phyloP scores from a whole-genome alignment of 2,329 filamentous ascomycete genomes.

The Sordariomycetes sp. region DNA sequence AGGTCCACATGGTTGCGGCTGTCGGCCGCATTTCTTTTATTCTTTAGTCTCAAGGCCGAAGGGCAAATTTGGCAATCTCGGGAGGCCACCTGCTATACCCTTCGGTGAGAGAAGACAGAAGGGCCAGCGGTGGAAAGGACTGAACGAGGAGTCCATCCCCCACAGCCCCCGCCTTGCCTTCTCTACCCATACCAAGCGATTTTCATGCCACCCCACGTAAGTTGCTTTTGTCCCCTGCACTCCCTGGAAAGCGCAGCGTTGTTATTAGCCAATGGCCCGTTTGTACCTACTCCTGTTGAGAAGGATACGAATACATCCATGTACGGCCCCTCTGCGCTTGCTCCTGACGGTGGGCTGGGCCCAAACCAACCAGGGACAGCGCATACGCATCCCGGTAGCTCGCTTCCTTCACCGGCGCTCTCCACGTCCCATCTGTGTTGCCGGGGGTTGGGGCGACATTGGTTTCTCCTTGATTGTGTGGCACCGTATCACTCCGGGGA shows the following conservation, averaged over 20 bases:
- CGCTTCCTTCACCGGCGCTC: neutral
- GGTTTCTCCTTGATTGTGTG: neutral
- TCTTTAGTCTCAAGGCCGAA: neutral
- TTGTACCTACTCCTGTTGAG: neutral
- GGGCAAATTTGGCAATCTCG: neutral
- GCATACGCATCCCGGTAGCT: neutral
- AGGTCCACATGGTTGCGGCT: neutral
- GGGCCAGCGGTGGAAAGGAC: neutral
- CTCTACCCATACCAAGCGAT: neutral
- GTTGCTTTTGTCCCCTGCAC: neutral
- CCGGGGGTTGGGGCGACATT: neutral
- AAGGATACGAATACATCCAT: neutral
- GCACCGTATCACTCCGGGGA: neutral
- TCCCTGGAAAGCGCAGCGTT: neutral
- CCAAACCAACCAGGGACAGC: neutral
- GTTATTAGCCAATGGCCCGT: neutral
- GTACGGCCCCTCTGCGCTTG: neutral
- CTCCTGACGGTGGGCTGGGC: neutral
- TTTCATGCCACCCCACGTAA: neutral
- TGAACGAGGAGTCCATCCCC: neutral
- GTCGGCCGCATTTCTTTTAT: neutral
- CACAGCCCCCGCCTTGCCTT: neutral
- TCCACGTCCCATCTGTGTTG: conserved; percentile 1
- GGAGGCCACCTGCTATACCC: neutral
- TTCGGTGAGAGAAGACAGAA: neutral